These are phyloP conservation scores for Dryas octopetala DNA, from an alignment of 306 rosid genomes.

Conservation along the genomic window DNA sequence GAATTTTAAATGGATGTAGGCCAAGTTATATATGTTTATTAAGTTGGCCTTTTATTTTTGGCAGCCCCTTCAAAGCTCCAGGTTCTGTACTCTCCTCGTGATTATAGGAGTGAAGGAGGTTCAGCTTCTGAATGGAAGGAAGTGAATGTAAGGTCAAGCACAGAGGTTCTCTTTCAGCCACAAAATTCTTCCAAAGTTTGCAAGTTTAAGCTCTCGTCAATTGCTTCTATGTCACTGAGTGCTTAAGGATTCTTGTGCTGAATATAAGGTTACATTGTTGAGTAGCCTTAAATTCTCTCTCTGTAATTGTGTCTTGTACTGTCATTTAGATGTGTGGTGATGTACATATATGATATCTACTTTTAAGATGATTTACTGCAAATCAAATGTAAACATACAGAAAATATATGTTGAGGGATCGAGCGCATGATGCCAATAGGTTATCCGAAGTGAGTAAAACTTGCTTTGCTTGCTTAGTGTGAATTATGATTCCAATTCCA, in stretches of 20 bases:
- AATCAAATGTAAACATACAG: neutral
- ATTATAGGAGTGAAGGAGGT: slow-evolving; percentile 70
- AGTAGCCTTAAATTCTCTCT: neutral
- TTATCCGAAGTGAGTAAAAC: no score
- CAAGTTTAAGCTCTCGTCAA: slow-evolving; percentile 74
- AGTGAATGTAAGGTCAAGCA: slow-evolving; percentile 68
- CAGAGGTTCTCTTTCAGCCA: slow-evolving; percentile 75
- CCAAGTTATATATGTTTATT: neutral
- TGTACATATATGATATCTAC: neutral
- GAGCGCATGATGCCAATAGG: no score
- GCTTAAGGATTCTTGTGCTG: slow-evolving; percentile 41
- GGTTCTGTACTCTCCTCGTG: slow-evolving; percentile 65
- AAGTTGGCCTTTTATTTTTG: slow-evolving; percentile 24
- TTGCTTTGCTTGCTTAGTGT: no score
- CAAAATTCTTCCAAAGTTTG: slow-evolving; percentile 50
- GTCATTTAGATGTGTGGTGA: neutral
- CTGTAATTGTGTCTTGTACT: neutral
- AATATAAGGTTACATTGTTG: neutral
- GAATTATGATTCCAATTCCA: no score
- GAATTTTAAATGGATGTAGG: neutral
- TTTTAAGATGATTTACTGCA: neutral
- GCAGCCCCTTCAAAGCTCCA: slow-evolving; percentile 85
- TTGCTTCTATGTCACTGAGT: slow-evolving; percentile 67
- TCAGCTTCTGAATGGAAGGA: slow-evolving; percentile 69
- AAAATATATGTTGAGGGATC: no score